Percentiles rank a stretch among this genome's conserved stretches.
Conservation (phyloP, 371 early-diverging fungal species). For the Haplosporangium sp. region DNA sequence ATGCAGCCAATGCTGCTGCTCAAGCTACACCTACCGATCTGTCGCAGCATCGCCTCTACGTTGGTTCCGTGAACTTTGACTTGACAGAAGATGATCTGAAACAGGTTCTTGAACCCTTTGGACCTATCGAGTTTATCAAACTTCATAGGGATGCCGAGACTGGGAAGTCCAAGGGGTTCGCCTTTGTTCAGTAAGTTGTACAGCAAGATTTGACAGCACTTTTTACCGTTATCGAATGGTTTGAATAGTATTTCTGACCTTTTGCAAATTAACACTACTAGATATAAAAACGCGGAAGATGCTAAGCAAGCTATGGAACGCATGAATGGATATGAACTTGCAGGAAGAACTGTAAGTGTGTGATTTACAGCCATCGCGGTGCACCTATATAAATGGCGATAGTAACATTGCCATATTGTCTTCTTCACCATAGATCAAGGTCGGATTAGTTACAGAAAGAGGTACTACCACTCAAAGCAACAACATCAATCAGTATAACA, state of each 20-base stretch:
- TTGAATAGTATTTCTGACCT: neutral
- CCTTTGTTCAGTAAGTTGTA: constrained; percentile 81
- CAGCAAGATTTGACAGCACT: neutral
- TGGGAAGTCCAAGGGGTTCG: constrained; percentile 89
- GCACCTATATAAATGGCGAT: neutral
- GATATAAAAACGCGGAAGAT: constrained; percentile 77
- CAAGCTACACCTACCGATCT: constrained; percentile 28
- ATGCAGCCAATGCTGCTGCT: constrained; percentile 46
- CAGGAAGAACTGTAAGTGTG: constrained; percentile 72
- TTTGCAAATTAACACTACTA: constrained; percentile 31
- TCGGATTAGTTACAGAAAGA: constrained; percentile 84
- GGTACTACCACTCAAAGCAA: constrained; percentile 55
- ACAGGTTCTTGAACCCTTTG: constrained; percentile 89
- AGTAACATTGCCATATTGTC: constrained; percentile 10
- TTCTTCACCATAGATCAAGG: constrained; percentile 71
- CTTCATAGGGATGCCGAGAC: constrained; percentile 85
- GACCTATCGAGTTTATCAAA: constrained; percentile 85
- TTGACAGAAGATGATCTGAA: constrained; percentile 88
- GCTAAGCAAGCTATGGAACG: constrained; percentile 86
- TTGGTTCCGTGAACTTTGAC: constrained; percentile 84
- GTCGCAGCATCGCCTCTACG: constrained; percentile 79
- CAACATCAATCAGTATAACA: constrained; percentile 21
- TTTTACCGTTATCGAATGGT: no score
- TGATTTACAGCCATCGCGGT: neutral
- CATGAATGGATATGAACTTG: constrained; percentile 89